These are phyloP conservation scores for Chlamydomonas reinhardtii DNA, from an alignment of 163 green algal genomes.

Conservation along the genomic window DNA sequence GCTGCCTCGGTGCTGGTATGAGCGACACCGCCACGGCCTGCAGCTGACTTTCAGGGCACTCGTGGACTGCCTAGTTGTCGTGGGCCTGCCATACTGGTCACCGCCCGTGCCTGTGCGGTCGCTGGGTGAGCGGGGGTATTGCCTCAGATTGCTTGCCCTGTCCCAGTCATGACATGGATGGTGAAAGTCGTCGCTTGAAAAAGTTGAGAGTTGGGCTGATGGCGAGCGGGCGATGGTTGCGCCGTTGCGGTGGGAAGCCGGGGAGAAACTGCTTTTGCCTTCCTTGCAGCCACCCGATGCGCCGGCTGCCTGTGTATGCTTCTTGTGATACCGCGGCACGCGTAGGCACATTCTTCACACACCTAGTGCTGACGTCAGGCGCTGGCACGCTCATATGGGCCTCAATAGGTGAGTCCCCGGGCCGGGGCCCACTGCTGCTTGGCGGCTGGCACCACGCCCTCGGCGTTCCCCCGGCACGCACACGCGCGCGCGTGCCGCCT, in stretches of 20 bases:
- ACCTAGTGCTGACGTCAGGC: conserved; percentile 17
- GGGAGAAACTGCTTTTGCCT: too few species aligned
- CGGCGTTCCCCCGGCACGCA: too few species aligned
- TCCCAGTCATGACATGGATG: too few species aligned
- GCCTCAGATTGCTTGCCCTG: background rate
- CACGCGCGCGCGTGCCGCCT: too few species aligned
- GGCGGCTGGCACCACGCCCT: too few species aligned
- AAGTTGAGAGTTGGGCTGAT: too few species aligned
- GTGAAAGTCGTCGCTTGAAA: too few species aligned
- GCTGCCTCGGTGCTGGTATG: background rate
- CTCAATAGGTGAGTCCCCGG: background rate
- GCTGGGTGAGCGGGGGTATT: background rate
- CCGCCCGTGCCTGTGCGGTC: conserved; percentile 18
- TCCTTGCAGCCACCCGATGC: too few species aligned
- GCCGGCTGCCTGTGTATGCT: too few species aligned
- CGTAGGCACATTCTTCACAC: conserved; percentile 6
- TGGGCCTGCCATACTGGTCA: background rate
- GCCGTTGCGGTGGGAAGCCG: too few species aligned
- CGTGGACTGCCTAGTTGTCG: background rate
- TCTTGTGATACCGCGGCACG: background rate
- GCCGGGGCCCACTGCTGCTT: too few species aligned
- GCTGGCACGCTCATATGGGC: conserved; percentile 29
- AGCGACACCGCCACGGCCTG: background rate
- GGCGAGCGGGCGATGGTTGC: too few species aligned
- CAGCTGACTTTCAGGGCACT: conserved; percentile 10